A percentile compares a stretch with the other conserved stretches of the same genome.
Conservation (phyloP, 495 filamentous ascomycete genomes). For the Trichoderma virens region DNA sequence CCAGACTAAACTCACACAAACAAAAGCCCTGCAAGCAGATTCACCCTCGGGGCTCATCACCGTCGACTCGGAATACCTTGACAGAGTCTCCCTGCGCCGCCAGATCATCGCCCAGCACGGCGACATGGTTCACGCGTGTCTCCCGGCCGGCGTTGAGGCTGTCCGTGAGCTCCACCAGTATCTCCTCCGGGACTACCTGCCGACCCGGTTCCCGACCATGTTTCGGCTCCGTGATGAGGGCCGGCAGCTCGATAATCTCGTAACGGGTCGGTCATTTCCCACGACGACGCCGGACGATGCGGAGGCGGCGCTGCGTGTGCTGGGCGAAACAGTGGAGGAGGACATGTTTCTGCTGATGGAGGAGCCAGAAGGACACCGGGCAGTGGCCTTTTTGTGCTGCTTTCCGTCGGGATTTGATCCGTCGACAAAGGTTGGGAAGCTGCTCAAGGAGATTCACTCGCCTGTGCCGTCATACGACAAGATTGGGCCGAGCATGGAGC, state of each 20-base stretch:
- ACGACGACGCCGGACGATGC: slow-evolving; percentile 25
- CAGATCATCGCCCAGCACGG: slow-evolving; percentile 41
- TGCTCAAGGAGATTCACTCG: slow-evolving; percentile 58
- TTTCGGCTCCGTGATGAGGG: slow-evolving; percentile 35
- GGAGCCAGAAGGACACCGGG: slow-evolving; percentile 45
- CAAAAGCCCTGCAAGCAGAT: slow-evolving; percentile 37
- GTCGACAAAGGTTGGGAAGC: slow-evolving; percentile 51
- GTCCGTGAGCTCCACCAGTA: slow-evolving; percentile 61
- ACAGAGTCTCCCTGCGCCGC: slow-evolving; percentile 47
- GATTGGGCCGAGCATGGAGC: slow-evolving; percentile 68
- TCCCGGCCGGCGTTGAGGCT: slow-evolving; percentile 37
- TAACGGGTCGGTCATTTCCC: slow-evolving; percentile 38
- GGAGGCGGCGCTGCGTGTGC: slow-evolving; percentile 33
- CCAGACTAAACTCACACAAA: background rate
- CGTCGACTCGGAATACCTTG: slow-evolving; percentile 59
- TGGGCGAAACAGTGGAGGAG: slow-evolving; percentile 58
- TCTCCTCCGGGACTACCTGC: slow-evolving; percentile 55
- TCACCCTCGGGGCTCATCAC: slow-evolving; percentile 54
- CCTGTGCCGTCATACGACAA: slow-evolving; percentile 68
- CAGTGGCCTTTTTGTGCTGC: slow-evolving; percentile 61
- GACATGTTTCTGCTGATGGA: slow-evolving; percentile 72
- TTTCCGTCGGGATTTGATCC: slow-evolving; percentile 69
- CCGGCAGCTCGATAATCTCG: slow-evolving; percentile 33
- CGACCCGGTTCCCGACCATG: slow-evolving; percentile 55
- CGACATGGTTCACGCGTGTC: slow-evolving; percentile 36